phyloP scores from a whole-genome alignment of 345 rosid genomes.

The Limnanthes douglasii region DNA sequence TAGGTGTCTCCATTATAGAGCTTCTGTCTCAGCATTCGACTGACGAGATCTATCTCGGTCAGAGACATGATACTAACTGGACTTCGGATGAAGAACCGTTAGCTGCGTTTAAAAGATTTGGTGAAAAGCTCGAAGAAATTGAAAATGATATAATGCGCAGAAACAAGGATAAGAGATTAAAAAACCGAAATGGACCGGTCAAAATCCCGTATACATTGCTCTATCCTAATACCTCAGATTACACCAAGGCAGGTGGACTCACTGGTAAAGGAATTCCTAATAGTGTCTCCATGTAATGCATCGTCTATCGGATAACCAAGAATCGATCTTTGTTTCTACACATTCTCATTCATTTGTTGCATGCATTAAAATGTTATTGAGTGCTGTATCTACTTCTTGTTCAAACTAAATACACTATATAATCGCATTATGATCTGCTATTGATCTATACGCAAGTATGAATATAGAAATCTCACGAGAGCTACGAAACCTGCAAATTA shows the following conservation, averaged over 20 bases:
- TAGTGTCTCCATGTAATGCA: constrained; percentile 54
- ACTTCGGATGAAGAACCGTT: constrained; percentile 53
- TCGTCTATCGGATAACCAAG: no score
- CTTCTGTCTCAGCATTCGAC: constrained; percentile 64
- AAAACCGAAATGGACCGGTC: constrained; percentile 70
- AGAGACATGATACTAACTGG: constrained; percentile 60
- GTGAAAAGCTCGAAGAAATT: constrained; percentile 31
- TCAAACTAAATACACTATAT: no score
- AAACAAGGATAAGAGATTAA: constrained; percentile 46
- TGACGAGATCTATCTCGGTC: constrained; percentile 84
- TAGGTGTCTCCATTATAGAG: constrained; percentile 82
- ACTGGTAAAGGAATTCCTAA: constrained; percentile 90
- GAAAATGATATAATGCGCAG: constrained; percentile 35
- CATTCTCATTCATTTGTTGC: no score
- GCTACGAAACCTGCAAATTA: no score
- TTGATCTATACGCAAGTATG: no score
- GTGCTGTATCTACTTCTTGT: no score
- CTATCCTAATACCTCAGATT: constrained; percentile 56
- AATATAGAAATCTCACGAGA: no score
- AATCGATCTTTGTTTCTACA: no score
- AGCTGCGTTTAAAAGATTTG: constrained; percentile 51
- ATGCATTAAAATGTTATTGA: no score
- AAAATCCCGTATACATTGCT: constrained; percentile 68
- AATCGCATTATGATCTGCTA: no score
- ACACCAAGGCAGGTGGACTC: constrained; percentile 46